phyloP scores from a whole-genome alignment of 2,329 filamentous ascomycete genomes.

The Xylaria polymorpha region DNA sequence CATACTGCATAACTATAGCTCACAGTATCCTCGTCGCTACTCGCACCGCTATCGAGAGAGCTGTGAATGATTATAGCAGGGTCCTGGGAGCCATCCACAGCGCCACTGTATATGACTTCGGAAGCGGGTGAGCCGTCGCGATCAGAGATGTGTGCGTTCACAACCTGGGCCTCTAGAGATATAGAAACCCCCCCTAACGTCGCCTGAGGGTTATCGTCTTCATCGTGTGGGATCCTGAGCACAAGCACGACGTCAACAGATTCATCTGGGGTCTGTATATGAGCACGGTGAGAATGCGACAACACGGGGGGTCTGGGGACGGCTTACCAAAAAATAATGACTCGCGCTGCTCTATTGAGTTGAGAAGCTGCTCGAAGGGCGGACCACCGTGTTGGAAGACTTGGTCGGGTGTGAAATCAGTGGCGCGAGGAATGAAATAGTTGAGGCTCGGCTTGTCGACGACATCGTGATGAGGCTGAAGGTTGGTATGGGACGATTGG shows the following conservation, averaged over 20 bases:
- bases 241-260: conserved; percentile 75
- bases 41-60: conserved; percentile 45
- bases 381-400: conserved; percentile 58
- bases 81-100: conserved; percentile 61
- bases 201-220: conserved; percentile 66
- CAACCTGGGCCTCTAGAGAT: conserved; percentile 73
- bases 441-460: conserved; percentile 69
- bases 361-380: conserved; percentile 61
- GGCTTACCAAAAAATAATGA: conserved; percentile 77
- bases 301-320: conserved; percentile 45
- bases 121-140: conserved; percentile 60
- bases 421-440: conserved; percentile 69
- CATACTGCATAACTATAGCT: conserved; percentile 66
- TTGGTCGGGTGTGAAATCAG: conserved; percentile 65
- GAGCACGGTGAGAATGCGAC: conserved; percentile 57
- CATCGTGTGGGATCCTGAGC: conserved; percentile 71
- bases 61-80: conserved; percentile 64
- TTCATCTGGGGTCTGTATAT: conserved; percentile 74
- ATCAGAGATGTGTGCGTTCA: conserved; percentile 65
- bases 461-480: conserved; percentile 57
- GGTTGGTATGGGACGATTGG: conserved; percentile 47
- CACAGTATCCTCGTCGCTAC: conserved; percentile 42
- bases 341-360: conserved; percentile 70
- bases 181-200: conserved; percentile 73
- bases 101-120: conserved; percentile 70